phyloP scores from a whole-genome alignment of 192 early-diverging fungal species.

The Cetraspora pellucida region DNA sequence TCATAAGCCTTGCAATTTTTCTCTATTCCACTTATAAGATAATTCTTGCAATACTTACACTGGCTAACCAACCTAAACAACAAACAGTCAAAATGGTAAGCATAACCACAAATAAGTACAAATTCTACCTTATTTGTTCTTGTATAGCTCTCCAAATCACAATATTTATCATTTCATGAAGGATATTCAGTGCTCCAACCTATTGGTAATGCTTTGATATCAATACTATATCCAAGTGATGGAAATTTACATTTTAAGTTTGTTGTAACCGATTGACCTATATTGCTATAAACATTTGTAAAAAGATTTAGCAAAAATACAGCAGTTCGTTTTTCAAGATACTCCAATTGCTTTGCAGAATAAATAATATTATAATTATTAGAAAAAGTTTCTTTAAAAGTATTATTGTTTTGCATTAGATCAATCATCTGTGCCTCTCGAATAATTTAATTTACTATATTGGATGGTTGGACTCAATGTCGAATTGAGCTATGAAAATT shows the following conservation, averaged over 20 bases:
- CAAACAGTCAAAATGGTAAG: neutral
- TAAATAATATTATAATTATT: too few species aligned
- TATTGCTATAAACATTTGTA: too few species aligned
- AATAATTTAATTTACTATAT: constrained; percentile 4
- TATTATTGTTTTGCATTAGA: neutral
- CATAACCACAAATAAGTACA: neutral
- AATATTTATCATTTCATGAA: neutral
- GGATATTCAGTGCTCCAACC: neutral
- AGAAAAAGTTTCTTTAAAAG: neutral
- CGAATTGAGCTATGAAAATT: neutral
- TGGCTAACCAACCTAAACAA: neutral
- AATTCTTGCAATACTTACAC: neutral
- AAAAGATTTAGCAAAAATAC: neutral
- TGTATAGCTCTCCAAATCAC: too few species aligned
- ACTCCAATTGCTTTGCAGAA: too few species aligned
- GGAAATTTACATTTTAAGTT: neutral
- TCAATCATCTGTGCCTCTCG: neutral
- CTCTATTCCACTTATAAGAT: neutral
- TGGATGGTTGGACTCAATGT: neutral
- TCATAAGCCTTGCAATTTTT: neutral
- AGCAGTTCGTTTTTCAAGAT: neutral
- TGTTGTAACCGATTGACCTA: neutral
- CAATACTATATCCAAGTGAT: neutral
- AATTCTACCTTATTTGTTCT: too few species aligned
- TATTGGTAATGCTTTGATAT: neutral